Conservation (phyloP, 2,329 filamentous ascomycete species). For the Fusarium gaditjirri region DNA sequence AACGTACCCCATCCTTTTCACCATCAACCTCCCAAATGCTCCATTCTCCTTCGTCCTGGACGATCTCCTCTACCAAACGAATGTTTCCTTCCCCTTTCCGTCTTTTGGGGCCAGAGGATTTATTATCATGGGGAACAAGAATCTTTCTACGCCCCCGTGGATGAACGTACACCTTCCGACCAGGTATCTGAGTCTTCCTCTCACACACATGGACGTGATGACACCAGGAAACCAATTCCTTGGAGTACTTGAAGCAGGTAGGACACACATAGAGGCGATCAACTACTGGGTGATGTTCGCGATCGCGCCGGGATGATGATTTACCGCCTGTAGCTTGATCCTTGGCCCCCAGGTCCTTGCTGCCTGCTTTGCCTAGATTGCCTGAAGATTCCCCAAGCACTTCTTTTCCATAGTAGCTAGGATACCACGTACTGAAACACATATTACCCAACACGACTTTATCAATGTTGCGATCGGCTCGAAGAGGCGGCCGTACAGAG, state of each 20-base stretch:
- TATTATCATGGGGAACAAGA: slow-evolving; percentile 49
- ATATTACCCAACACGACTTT: slow-evolving; percentile 87
- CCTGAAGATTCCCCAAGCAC: slow-evolving; percentile 63
- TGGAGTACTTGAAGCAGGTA: slow-evolving; percentile 93
- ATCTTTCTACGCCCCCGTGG: slow-evolving; percentile 58
- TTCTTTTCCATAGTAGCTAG: slow-evolving; percentile 86
- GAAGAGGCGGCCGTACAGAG: slow-evolving; percentile 50
- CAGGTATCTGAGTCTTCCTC: slow-evolving; percentile 64
- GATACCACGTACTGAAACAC: slow-evolving; percentile 90
- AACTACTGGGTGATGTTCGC: slow-evolving; percentile 59
- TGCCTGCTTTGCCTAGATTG: slow-evolving; percentile 43
- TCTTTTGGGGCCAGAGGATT: slow-evolving; percentile 51
- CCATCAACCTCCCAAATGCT: slow-evolving; percentile 94
- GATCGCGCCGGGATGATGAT: slow-evolving; percentile 48
- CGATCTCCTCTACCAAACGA: slow-evolving; percentile 56
- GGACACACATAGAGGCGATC: slow-evolving; percentile 86
- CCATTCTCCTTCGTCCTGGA: slow-evolving; percentile 75
- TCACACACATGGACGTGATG: slow-evolving; percentile 69
- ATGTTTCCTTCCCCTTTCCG: slow-evolving; percentile 50
- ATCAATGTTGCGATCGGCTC: slow-evolving; percentile 79
- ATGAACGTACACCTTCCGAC: slow-evolving; percentile 78
- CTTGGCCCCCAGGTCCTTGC: slow-evolving; percentile 45
- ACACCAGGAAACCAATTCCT: slow-evolving; percentile 67
- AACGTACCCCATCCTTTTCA: slow-evolving; percentile 77
- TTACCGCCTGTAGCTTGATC: slow-evolving; percentile 43